phyloP scores from a whole-genome alignment of 2,329 filamentous ascomycete species.

The Madurella fahalii region DNA sequence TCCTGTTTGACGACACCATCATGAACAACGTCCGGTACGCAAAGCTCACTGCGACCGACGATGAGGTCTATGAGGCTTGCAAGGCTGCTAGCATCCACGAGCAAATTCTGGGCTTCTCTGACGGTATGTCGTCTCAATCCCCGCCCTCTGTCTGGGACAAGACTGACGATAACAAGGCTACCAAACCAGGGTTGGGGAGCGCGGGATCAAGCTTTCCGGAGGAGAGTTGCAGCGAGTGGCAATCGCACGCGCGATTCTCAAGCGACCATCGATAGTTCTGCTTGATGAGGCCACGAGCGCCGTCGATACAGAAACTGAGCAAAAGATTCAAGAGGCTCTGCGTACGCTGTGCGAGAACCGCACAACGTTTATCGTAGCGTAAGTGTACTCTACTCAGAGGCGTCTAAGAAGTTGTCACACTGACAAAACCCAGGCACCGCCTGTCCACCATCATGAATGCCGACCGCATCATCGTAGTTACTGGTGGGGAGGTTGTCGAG shows the following conservation, averaged over 20 bases:
- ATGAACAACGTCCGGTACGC: conserved; percentile 59
- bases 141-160: not conserved
- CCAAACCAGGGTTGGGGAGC: conserved; percentile 47
- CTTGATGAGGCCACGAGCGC: conserved; percentile 77
- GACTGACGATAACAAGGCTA: conserved; percentile 37
- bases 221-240: conserved; percentile 64
- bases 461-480: conserved; percentile 62
- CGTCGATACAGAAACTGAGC: conserved; percentile 66
- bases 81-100: conserved; percentile 55
- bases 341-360: conserved; percentile 54
- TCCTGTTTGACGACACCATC: conserved; percentile 55
- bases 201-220: conserved; percentile 58
- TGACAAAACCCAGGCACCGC: conserved; percentile 48
- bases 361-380: conserved; percentile 65
- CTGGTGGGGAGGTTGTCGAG: conserved; percentile 59
- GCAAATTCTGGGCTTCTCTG: conserved; percentile 51
- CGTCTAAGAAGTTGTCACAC: not conserved
- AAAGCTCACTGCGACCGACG: conserved; percentile 49
- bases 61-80: conserved; percentile 53
- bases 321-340: conserved; percentile 61
- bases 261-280: conserved; percentile 69
- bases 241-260: conserved; percentile 68
- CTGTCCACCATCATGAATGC: conserved; percentile 69
- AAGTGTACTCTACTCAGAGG: conserved; percentile 30
- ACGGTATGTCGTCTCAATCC: conserved; percentile 35